Percentiles rank a stretch among this genome's conserved stretches.
Conservation (phyloP, 2,329 filamentous ascomycete species). For the Monilinia vaccinii-corymbosi region DNA sequence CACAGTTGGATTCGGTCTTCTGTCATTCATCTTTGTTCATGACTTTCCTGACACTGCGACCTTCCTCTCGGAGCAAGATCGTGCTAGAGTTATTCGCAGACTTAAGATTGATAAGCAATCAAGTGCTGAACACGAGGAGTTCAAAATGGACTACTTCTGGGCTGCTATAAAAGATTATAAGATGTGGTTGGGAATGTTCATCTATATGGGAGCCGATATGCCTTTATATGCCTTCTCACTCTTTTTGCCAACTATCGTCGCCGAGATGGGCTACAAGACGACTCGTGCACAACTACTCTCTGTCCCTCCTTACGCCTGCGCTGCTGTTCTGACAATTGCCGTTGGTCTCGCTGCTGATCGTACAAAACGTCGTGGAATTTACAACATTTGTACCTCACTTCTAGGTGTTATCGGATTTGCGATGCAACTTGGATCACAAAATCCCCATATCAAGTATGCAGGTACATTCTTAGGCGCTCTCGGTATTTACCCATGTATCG, state of each 20-base stretch:
- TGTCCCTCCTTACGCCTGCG: slow-evolving; percentile 67
- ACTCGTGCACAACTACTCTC: slow-evolving; percentile 62
- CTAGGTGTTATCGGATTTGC: slow-evolving; percentile 71
- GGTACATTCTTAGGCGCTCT: slow-evolving; percentile 75
- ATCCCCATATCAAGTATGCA: slow-evolving; percentile 64
- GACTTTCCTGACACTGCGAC: slow-evolving; percentile 42
- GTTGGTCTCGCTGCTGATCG: slow-evolving; percentile 71
- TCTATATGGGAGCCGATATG: slow-evolving; percentile 70
- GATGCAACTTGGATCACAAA: slow-evolving; percentile 61
- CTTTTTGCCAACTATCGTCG: slow-evolving; percentile 73
- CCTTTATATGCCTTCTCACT: slow-evolving; percentile 68
- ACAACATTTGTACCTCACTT: slow-evolving; percentile 64
- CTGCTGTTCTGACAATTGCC: slow-evolving; percentile 57
- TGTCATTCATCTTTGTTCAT: slow-evolving; percentile 17
- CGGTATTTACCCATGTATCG: slow-evolving; percentile 78
- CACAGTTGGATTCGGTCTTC: slow-evolving; percentile 33
- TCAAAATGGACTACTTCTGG: slow-evolving; percentile 65
- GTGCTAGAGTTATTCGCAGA: slow-evolving; percentile 59
- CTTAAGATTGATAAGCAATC: slow-evolving; percentile 65
- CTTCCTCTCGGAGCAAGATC: slow-evolving; percentile 63
- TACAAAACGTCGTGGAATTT: slow-evolving; percentile 62
- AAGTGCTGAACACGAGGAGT: slow-evolving; percentile 64
- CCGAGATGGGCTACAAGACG: slow-evolving; percentile 43
- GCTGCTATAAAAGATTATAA: slow-evolving; percentile 76
- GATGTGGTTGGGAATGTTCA: slow-evolving; percentile 63